Evolutionary conservation across 2,329 filamentous ascomycete species (phyloP).

Genomic region (Furcasterigmium furcatum): DNA sequence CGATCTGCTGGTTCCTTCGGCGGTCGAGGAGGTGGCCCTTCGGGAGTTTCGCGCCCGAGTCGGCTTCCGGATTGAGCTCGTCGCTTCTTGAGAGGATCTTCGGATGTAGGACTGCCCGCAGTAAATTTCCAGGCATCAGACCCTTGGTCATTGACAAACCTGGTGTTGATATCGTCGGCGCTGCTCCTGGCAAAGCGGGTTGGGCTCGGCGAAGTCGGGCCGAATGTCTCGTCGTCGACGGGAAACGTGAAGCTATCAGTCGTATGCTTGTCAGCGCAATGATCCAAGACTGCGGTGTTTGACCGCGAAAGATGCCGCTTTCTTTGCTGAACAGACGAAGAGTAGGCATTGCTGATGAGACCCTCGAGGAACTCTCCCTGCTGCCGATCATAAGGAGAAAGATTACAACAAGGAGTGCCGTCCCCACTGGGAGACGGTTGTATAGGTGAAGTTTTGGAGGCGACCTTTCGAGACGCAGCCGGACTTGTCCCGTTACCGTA

Average conservation of each 20-base stretch:
- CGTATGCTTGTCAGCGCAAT: conserved; percentile 27
- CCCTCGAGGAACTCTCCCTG: conserved; percentile 32
- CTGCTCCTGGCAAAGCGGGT: conserved; percentile 46
- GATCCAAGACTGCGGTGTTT: not conserved
- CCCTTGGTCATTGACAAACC: conserved; percentile 49
- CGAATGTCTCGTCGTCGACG: conserved; percentile 37
- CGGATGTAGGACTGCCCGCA: conserved; percentile 35
- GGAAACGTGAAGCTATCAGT: conserved; percentile 49
- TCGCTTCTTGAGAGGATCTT: conserved; percentile 22
- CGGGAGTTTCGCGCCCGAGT: conserved; percentile 35
- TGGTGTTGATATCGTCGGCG: conserved; percentile 60
- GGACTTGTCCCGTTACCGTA: not conserved
- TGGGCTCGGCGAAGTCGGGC: conserved; percentile 27
- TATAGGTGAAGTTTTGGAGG: not conserved
- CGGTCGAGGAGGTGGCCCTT: not conserved
- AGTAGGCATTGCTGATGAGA: conserved; percentile 28
- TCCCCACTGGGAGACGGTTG: conserved; percentile 12
- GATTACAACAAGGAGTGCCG: conserved; percentile 5
- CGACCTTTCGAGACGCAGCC: not conserved
- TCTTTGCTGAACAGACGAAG: conserved; percentile 5
- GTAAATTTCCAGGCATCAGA: conserved; percentile 46
- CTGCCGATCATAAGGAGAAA: conserved; percentile 35
- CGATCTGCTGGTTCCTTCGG: not conserved
- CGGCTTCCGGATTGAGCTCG: conserved; percentile 37
- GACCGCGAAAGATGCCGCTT: conserved; percentile 5